Base-by-base conservation (phyloP, 2,329 filamentous ascomycete genomes). In the Fusarium verticillioides region DNA sequence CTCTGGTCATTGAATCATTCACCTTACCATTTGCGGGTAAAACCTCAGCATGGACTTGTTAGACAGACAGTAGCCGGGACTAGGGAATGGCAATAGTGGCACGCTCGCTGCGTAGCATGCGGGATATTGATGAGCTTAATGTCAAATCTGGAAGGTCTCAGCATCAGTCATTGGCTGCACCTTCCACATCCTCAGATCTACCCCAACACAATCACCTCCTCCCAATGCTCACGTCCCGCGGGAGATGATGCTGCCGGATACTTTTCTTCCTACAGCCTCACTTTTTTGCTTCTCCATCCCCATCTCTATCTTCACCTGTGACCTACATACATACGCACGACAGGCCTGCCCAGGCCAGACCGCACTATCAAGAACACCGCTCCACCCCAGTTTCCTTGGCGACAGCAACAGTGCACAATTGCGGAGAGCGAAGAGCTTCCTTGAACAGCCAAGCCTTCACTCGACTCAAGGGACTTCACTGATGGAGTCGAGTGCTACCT, bases 101-200 rank as follows among this genome's bases (percentile, higher is more conserved):
- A 66, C 53, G 15, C 26, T 28, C 26, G 36, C 60, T 37, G 60
- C 50, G 63, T 59, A 60, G 56, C 44, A 60, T 62, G 69, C 60
- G 57, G 61, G 70, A 73, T 62, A 63, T 67, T 57, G 43, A 57
- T 50, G 70, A 73, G 70, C 58, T 73, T 73, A 73, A 73, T 73
- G 42, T 69, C 62, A 43, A 69, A 53, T 66, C 28, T 73, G 56
- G 69, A 68, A 69, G 47, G 66, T 70, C 58, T 73, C 57, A 42
- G 56, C 37, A 46, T 40, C 43, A 63, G 44, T 46, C 42, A 72
- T 67, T 72, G 69, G 63, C 49, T 56, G 42, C 54, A 62, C 39
- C 47, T 53, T 60, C 43, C 53, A 63, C 23, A 49, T 47, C 7
- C 39, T 72, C 47, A 64, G 53, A 53, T 62, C 53, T 67, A 60